Conservation (phyloP, 257 asterid species). For the Solanum corneliomulleri region DNA sequence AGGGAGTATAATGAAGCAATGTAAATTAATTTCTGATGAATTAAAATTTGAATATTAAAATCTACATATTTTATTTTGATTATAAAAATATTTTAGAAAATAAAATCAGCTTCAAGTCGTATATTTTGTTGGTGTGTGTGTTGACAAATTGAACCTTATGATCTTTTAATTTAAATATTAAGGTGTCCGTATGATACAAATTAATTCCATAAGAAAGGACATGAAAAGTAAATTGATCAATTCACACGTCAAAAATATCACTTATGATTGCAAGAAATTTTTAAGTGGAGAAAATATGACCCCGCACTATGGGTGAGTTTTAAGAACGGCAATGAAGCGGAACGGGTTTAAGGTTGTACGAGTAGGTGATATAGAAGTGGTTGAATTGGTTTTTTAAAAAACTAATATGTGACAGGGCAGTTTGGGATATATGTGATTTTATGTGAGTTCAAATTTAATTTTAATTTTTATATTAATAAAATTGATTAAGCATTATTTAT, state of each 20-base stretch:
- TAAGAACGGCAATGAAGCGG: no score
- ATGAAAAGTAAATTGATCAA: not conserved
- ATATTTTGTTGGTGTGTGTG: not conserved
- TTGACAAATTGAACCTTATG: not conserved
- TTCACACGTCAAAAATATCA: not conserved
- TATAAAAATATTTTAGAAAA: not conserved
- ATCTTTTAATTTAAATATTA: not conserved
- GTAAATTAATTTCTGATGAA: no score
- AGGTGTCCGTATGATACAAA: not conserved
- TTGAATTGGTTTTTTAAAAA: no score
- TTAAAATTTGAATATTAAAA: no score
- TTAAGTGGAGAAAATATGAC: not conserved
- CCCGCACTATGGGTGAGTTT: not conserved
- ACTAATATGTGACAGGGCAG: accelerated
- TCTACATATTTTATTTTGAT: no score
- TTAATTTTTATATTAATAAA: no score
- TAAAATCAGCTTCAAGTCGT: not conserved
- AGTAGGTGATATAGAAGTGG: no score
- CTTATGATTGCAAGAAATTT: not conserved
- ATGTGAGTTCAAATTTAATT: no score
- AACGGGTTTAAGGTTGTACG: no score
- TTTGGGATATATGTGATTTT: no score
- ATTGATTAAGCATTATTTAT: no score
- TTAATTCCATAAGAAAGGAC: not conserved
- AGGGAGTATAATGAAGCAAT: no score